Evolutionary conservation across 139 green algal genomes (phyloP), one percentile per base, ranked within the genome.

Genomic region (Tetraselmis striata): DNA sequence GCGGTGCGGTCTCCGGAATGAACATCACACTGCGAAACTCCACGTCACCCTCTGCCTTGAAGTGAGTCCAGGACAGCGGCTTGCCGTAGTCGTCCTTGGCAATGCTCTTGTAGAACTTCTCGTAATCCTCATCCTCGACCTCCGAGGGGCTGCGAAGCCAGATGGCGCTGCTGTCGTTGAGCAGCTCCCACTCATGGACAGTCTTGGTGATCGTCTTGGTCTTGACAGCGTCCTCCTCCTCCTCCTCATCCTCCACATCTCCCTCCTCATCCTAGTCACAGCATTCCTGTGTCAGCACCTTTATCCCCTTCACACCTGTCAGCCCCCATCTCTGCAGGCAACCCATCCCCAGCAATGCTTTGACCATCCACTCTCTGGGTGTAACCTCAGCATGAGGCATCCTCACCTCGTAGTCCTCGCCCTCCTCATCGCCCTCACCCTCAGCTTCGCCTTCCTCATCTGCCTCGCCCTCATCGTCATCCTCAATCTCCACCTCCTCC

Each of bases 1-100:
- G 80, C 0, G 94, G 93, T 1, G 94, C 85, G 59, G 59, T 84
- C 31, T 85, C 82, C 18, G 97, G 97, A 28, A 99, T 90, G 86
- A 93, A 99, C 59, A 99, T 87, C 2, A 99, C 85, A 0, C 96
- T 87, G 83, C 93, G 94, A 94, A 99, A 99, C 91, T 99, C 97
- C 28, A 99, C 94, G 76, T 99, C 97, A 5, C 97, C 97, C 91
- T 99, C 97, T 0, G 96, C 97, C 74, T 93, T 94, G 94, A 99
- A 99, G 89, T 99, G 96, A 31, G 93, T 84, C 86, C 94, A 91
- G n/a, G 90, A 78, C 76, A 98, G 79, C 23, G 93, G 93, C 23
- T 92, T 85, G 23, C 96, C 91, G 2, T 82, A 75, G 30, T 89
- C 86, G 28, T 91, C 90, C 92, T 98, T 98, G 80, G 88, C 85